phyloP scores from a whole-genome alignment of 139 green algal genomes.

The Picochlorum sp. region DNA sequence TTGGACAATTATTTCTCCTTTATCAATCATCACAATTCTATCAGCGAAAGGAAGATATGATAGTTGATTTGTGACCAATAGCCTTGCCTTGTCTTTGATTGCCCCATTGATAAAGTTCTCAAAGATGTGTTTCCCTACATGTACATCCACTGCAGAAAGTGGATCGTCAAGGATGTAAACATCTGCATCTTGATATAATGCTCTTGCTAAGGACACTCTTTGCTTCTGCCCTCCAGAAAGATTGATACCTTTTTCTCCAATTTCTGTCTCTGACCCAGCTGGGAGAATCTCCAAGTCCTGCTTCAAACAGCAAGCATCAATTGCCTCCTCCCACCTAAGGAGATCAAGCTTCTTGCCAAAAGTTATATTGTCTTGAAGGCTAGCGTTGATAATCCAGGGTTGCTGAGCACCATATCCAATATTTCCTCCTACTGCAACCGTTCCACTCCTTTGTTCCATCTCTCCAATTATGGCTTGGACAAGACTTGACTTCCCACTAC shows the following conservation, averaged over 20 bases:
- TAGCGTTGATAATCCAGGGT: constrained; percentile 87
- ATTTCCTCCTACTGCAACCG: constrained; percentile 25
- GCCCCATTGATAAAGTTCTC: constrained; percentile 50
- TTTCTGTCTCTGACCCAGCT: constrained; percentile 77
- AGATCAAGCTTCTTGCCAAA: constrained; percentile 30
- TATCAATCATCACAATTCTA: constrained; percentile 62
- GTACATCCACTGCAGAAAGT: constrained; percentile 81
- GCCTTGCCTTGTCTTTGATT: constrained; percentile 42
- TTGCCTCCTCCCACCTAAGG: constrained; percentile 8
- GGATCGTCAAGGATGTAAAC: constrained; percentile 91
- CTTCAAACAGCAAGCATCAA: constrained; percentile 39
- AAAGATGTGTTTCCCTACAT: constrained; percentile 81
- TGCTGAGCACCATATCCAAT: constrained; percentile 73
- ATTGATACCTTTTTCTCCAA: constrained; percentile 88
- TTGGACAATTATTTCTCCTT: constrained; percentile 34
- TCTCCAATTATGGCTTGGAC: constrained; percentile 63
- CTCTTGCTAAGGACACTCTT: constrained; percentile 76
- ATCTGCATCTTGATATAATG: constrained; percentile 75
- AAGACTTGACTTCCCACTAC: constrained; percentile 66
- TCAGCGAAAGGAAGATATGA: constrained; percentile 64
- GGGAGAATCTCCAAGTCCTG: constrained; percentile 62
- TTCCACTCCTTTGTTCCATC: constrained; percentile 30
- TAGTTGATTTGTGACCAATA: constrained; percentile 86
- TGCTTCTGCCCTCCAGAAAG: constrained; percentile 88
- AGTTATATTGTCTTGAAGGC: constrained; percentile 62